Evolutionary conservation across 2,329 filamentous ascomycete species (phyloP), one percentile per base, ranked within the genome.

Genomic region (Pseudocercospora crystallina): DNA sequence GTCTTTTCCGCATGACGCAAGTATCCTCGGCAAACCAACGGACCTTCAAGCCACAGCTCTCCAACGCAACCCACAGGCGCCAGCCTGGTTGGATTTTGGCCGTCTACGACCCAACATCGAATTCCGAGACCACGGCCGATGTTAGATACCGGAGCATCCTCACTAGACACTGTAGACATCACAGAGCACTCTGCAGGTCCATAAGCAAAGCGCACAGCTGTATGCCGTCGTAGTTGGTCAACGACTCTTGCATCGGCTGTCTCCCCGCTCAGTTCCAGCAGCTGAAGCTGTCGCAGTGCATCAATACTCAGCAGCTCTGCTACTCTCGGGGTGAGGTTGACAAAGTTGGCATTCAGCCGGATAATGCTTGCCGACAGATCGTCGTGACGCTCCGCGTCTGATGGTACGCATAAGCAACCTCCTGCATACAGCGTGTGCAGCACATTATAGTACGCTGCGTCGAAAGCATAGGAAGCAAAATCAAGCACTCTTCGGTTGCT

Each of bases 311-410:
- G 45, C 0, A 71, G 69, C 11, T 70, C 68, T 0, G 80, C 78
- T 11, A 86, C 73, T 0, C 79, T 72, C 2, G 82, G 79, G 1
- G 83, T 84, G 61, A 83, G 1, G 75, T 76, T 71, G 75, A 5
- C 72, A 69, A 33, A 85, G 1, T 57, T 47, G 12, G 39, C 54
- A n/a, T 33, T 30, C 13, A 53, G 30, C 17, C 49, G 43, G 13
- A 47, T 43, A 14, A 57, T 34, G 11, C 73, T 76, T 3, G 73
- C 76, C 2, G 72, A 9, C 15, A 46, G 35, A n/a, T 31, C 34
- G 12, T 44, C 34, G 34, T 39, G 35, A 29, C 42, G 15, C 14
- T 43, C 34, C 11, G 15, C 17, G 8, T 15, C 31, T 15, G 42
- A 44, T 26, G 51, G 46, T 12, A 43, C 47, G 43, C 57, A 61